These are phyloP conservation scores for Allium fistulosum DNA, from an alignment of 106 monocot genomes.

Conservation along the genomic window DNA sequence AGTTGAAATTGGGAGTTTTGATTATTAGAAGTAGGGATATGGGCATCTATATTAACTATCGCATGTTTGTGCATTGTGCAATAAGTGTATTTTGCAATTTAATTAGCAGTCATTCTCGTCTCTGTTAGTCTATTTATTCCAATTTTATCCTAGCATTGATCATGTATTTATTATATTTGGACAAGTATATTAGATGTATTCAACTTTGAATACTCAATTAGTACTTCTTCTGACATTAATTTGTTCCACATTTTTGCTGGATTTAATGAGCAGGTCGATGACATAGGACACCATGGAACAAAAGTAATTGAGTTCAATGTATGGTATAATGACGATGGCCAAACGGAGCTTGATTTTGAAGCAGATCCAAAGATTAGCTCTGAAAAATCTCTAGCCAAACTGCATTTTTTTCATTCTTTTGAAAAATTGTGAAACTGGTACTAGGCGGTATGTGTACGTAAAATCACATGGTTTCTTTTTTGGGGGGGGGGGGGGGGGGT, in stretches of 20 bases:
- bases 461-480: background rate
- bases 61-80: too few species aligned
- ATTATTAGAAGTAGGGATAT: too few species aligned
- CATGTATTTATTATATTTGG: too few species aligned
- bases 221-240: conserved; percentile 6
- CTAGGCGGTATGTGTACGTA: too few species aligned
- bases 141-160: background rate
- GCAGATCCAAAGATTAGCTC: conserved; percentile 51
- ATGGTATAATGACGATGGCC: conserved; percentile 79
- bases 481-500: too few species aligned
- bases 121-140: background rate
- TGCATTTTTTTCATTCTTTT: background rate
- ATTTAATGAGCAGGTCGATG: conserved; percentile 79
- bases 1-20: too few species aligned
- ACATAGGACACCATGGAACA: conserved; percentile 79
- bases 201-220: too few species aligned
- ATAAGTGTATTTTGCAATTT: too few species aligned
- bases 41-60: too few species aligned
- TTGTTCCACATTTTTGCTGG: conserved; percentile 28
- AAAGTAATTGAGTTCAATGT: conserved; percentile 78
- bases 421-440: background rate
- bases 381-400: background rate
- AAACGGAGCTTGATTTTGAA: conserved; percentile 84
- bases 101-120: too few species aligned
- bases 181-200: too few species aligned